phyloP scores from a whole-genome alignment of 345 rosid genomes.

The Citrus mangshanensis region DNA sequence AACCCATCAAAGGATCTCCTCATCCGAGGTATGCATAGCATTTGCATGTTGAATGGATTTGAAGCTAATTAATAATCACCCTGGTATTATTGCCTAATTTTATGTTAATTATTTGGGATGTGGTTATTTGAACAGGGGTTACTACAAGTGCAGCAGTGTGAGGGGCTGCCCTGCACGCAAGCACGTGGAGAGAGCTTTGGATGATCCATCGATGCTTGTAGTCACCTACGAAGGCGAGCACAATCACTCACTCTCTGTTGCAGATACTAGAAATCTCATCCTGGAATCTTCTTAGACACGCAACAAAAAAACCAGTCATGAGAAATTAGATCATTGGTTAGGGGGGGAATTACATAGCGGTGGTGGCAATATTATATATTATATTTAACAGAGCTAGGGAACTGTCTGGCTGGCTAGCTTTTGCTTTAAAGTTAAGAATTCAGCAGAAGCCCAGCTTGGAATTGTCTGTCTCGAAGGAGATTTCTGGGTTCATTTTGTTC shows the following conservation, averaged over 20 bases:
- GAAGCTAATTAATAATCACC: too few relatives aligned
- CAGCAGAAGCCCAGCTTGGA: background rate
- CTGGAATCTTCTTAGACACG: conserved; percentile 71
- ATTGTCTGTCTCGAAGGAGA: conserved; percentile 44
- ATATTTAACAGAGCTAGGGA: background rate
- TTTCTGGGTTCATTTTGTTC: conserved; percentile 21
- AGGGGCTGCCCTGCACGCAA: conserved; percentile 98
- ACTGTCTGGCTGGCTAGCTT: conserved; percentile 8
- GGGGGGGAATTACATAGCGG: background rate
- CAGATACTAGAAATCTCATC: conserved; percentile 63
- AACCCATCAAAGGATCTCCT: conserved; percentile 98
- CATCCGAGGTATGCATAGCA: conserved; percentile 61
- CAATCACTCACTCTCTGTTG: conserved; percentile 61
- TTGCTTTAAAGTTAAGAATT: background rate
- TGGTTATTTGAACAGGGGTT: conserved; percentile 55
- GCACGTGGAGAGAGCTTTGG: conserved; percentile 88
- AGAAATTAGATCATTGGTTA: too few relatives aligned
- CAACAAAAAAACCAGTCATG: background rate
- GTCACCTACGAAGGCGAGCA: conserved; percentile 97
- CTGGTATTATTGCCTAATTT: too few relatives aligned
- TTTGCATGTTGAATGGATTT: too few relatives aligned
- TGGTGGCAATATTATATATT: background rate
- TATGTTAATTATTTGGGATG: background rate
- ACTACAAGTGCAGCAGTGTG: conserved; percentile 92
- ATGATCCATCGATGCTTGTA: conserved; percentile 75